Evolutionary conservation across 371 early-diverging fungal species (phyloP), one percentile per base, ranked within the genome.

Genomic region (Actinomortierella wolfii): DNA sequence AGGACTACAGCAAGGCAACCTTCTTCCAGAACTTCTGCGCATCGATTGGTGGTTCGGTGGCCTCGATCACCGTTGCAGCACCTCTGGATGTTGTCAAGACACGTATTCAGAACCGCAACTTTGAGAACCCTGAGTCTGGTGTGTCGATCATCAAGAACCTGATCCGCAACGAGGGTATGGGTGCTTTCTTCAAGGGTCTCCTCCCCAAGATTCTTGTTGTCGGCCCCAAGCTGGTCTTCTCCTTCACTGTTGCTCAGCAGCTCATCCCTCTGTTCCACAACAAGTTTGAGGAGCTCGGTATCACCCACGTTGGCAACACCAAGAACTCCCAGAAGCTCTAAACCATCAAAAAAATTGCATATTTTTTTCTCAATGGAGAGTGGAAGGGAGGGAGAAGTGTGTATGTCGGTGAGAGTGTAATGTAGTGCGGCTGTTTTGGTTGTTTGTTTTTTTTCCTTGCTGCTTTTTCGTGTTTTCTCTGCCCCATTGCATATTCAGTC

Each of bases 61-160:
- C 98, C 40, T 94, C 94, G 42, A 92, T 98, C 66, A 91, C 94
- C 4, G 92, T 97, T 4, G 94, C 97, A 25, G 96, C 97, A 25
- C 98, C 98, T 53, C 83, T 98, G 59, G 98, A 98, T 69, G 97
- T 98, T 8, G 92, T 94, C 83, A 98, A 98, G 86, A 97, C 97
- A n/a, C 92, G 98, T 54, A 98, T 98, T 75, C 98, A 98, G 80
- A 91, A 94, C 69, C 86, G 91, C 56, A 87, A 93, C 69, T 91
- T 90, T 76, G 96, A 93, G 29, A 86, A 87, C 68, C 94, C 94
- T 17, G 94, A 95, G 75, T 83, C 89, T 40, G 98, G 98, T 53
- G 76, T 88, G 66, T 83, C 83, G 55, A 96, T 98, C 62, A 80
- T 98, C 59, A 82, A 81, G 77, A 87, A 89, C 54, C 91, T 98